A percentile compares a stretch with the other conserved stretches of the same genome.
Conservation (phyloP, 495 filamentous ascomycete genomes). For the Neurospora discreta region DNA sequence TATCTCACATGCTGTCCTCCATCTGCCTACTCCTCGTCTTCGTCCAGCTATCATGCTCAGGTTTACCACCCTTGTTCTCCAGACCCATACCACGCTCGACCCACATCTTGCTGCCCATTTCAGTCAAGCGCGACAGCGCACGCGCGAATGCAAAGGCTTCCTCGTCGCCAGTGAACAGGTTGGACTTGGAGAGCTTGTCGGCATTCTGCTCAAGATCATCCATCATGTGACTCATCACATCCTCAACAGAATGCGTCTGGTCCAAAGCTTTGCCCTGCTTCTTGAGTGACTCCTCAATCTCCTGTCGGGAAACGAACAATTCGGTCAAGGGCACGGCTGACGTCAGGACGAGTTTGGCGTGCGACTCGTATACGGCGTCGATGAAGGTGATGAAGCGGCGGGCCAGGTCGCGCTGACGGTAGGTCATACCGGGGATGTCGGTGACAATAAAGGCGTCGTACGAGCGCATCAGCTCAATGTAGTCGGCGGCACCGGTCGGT, state of each 20-base stretch:
- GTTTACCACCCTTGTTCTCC: constrained; percentile 44
- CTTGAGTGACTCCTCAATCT: constrained; percentile 47
- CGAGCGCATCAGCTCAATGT: constrained; percentile 79
- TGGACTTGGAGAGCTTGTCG: constrained; percentile 71
- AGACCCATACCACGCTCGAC: constrained; percentile 75
- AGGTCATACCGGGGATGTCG: constrained; percentile 84
- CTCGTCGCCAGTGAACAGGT: constrained; percentile 88
- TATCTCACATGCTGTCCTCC: constrained; percentile 59
- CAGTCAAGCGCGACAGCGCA: constrained; percentile 68
- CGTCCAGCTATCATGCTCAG: constrained; percentile 53
- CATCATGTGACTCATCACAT: constrained; percentile 83
- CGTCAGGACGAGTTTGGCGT: constrained; percentile 91
- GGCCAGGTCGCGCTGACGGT: constrained; percentile 75
- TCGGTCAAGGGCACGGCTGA: constrained; percentile 72
- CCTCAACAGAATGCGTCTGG: constrained; percentile 51
- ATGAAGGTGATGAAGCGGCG: constrained; percentile 94
- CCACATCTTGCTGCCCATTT: constrained; percentile 95
- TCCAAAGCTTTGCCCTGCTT: constrained; percentile 28
- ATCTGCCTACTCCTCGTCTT: constrained; percentile 56
- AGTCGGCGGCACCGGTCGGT: constrained; percentile 87
- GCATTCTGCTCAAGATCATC: constrained; percentile 87
- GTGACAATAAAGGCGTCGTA: constrained; percentile 91
- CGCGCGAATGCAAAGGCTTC: constrained; percentile 93
- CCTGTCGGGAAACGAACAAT: constrained; percentile 77
- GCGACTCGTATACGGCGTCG: constrained; percentile 78